Evolutionary conservation across 116 monocot genomes (phyloP).

Genomic region (Papilionanthe hybrid): DNA sequence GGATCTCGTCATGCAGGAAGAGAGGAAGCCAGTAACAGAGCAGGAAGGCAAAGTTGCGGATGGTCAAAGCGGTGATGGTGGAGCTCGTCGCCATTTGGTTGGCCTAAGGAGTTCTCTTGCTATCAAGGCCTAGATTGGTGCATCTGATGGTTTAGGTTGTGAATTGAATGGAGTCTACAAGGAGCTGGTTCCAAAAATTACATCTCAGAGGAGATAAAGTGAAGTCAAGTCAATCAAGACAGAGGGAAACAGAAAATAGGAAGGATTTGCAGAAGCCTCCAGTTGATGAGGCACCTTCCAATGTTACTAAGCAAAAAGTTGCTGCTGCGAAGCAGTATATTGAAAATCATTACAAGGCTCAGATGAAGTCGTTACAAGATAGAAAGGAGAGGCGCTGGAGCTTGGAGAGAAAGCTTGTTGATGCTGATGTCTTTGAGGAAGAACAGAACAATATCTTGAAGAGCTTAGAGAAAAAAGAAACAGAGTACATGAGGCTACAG

Average conservation of each 20-base stretch:
- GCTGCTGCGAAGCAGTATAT: constrained; percentile 93
- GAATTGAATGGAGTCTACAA: constrained; percentile 70
- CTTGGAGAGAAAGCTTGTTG: no score
- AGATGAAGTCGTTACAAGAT: no score
- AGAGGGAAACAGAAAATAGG: constrained; percentile 33
- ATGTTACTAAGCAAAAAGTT: constrained; percentile 72
- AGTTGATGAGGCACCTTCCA: constrained; percentile 73
- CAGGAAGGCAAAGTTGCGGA: background rate
- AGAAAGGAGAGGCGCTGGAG: no score
- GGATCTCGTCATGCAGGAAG: constrained; percentile 1
- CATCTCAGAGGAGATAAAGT: constrained; percentile 62
- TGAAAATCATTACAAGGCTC: constrained; percentile 74
- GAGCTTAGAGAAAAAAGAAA: no score
- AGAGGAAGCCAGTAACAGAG: background rate
- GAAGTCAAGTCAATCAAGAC: constrained; percentile 29
- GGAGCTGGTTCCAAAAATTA: constrained; percentile 84
- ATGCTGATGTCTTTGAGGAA: no score
- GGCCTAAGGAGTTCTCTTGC: background rate
- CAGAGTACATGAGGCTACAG: no score
- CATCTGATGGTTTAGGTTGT: constrained; percentile 16
- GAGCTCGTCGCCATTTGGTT: background rate
- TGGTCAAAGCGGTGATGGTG: background rate
- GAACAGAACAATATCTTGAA: no score
- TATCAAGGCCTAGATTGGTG: background rate
- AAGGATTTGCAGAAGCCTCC: constrained; percentile 49